Evolutionary conservation across 306 rosid species (phyloP).

Genomic region (Gastrolobium bilobum): DNA sequence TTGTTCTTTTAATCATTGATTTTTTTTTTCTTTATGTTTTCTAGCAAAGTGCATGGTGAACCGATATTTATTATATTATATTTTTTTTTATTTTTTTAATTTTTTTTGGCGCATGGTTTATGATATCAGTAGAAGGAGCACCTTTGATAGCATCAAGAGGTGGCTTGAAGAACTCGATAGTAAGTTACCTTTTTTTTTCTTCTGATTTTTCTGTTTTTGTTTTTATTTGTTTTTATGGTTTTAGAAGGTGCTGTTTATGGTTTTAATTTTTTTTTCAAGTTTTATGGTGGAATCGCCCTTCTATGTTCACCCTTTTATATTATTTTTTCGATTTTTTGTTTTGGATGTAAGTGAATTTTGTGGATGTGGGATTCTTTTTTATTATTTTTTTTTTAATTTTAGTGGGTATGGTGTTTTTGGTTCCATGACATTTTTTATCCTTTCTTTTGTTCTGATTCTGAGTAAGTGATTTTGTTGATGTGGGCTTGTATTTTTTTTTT

Average conservation of each 20-base stretch:
- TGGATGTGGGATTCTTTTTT: constrained; percentile 11
- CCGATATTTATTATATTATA: no score
- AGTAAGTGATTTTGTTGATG: background rate
- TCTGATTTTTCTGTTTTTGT: background rate
- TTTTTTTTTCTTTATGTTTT: no score
- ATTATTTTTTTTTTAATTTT: no score
- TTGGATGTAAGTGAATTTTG: background rate
- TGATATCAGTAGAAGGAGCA: constrained; percentile 70
- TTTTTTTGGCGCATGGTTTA: constrained; percentile 56
- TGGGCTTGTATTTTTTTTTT: background rate
- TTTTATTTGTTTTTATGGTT: background rate
- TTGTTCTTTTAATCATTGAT: no score
- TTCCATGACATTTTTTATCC: no score
- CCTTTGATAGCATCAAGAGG: constrained; percentile 76
- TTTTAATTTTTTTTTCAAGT: no score
- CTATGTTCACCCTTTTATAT: background rate
- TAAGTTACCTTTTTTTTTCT: constrained; percentile 31
- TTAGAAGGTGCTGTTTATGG: background rate
- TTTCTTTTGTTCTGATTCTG: background rate
- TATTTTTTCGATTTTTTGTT: background rate
- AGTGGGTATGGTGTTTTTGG: no score
- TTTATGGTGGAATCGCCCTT: no score
- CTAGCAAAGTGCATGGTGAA: no score
- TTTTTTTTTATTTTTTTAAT: no score
- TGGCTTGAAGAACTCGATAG: constrained; percentile 91